Percentiles rank a stretch among this genome's conserved stretches.
These are phyloP conservation scores for Magnaporthales sp. DNA, from an alignment of 2,329 filamentous ascomycete species.

Conservation along the genomic window DNA sequence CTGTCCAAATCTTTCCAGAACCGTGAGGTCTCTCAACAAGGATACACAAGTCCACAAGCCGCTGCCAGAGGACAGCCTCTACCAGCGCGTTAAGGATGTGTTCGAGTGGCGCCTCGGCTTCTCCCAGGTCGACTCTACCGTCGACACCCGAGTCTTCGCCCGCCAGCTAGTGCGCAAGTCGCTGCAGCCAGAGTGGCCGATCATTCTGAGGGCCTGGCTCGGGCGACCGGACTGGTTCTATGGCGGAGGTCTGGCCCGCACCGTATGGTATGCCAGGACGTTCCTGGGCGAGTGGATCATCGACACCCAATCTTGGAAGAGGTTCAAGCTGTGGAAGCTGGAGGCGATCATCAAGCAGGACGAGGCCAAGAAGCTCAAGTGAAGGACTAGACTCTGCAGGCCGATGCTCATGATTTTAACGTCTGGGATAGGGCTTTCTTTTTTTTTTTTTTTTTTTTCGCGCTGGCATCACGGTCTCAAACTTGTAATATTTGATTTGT, in stretches of 20 bases:
- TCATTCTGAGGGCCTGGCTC: constrained; percentile 22
- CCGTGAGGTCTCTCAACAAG: constrained; percentile 40
- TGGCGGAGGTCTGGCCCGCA: constrained; percentile 23
- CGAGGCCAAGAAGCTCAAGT: constrained; percentile 14
- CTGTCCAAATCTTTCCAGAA: too few relatives aligned
- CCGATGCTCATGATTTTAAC: too few relatives aligned
- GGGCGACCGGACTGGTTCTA: constrained; percentile 34
- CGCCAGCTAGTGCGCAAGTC: constrained; percentile 31
- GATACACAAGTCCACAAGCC: constrained; percentile 29
- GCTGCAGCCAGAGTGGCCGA: constrained; percentile 24
- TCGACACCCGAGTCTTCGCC: constrained; percentile 35
- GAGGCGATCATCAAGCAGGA: constrained; percentile 18
- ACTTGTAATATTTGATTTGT: too few relatives aligned
- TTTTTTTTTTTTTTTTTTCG: too few relatives aligned
- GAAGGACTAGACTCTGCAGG: background rate
- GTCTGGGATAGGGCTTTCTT: too few relatives aligned
- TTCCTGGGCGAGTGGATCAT: constrained; percentile 27
- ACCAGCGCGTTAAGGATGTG: constrained; percentile 33
- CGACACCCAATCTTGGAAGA: constrained; percentile 23
- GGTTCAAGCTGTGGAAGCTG: constrained; percentile 24
- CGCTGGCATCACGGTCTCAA: too few relatives aligned
- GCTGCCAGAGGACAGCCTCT: constrained; percentile 37
- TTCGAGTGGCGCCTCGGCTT: constrained; percentile 37
- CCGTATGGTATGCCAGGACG: constrained; percentile 19
- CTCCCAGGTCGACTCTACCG: constrained; percentile 37